Evolutionary conservation across 2,329 filamentous ascomycete species (phyloP).

Genomic region (Coniella lustricola): DNA sequence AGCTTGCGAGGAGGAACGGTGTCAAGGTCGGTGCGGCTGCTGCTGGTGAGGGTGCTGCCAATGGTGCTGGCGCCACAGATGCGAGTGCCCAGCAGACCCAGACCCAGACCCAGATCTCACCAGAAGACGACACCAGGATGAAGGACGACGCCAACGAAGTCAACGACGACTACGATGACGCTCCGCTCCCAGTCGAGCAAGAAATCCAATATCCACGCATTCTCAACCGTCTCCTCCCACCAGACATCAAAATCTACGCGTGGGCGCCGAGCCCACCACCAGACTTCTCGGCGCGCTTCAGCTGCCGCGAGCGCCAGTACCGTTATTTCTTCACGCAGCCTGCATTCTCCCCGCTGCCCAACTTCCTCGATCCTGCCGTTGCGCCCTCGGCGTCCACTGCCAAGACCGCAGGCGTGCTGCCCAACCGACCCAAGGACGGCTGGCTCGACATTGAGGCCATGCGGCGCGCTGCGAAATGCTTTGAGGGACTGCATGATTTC

Average conservation of each 20-base stretch:
- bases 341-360: conserved; percentile 64
- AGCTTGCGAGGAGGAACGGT: conserved; percentile 44
- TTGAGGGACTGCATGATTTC: conserved; percentile 85
- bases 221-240: conserved; percentile 79
- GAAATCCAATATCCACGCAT: conserved; percentile 79
- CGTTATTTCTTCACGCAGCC: conserved; percentile 98
- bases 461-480: conserved; percentile 70
- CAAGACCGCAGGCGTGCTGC: background rate
- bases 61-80: background rate
- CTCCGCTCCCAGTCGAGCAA: conserved; percentile 59
- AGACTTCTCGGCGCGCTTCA: conserved; percentile 85
- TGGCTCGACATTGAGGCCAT: conserved; percentile 87
- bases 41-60: conserved; percentile 5
- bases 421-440: conserved; percentile 46
- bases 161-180: conserved; percentile 36
- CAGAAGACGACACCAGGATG: conserved; percentile 10
- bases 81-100: conserved; percentile 8
- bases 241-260: conserved; percentile 82
- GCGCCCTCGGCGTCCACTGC: conserved; percentile 17
- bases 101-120: too few species aligned
- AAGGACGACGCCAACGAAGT: conserved; percentile 5
- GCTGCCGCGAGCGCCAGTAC: conserved; percentile 84
- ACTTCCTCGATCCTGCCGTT: conserved; percentile 33
- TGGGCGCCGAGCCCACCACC: conserved; percentile 82
- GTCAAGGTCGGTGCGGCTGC: conserved; percentile 19